Evolutionary conservation across 495 filamentous ascomycete species (phyloP), one percentile per base, ranked within the genome.

Genomic region (Penicillium antarcticum): DNA sequence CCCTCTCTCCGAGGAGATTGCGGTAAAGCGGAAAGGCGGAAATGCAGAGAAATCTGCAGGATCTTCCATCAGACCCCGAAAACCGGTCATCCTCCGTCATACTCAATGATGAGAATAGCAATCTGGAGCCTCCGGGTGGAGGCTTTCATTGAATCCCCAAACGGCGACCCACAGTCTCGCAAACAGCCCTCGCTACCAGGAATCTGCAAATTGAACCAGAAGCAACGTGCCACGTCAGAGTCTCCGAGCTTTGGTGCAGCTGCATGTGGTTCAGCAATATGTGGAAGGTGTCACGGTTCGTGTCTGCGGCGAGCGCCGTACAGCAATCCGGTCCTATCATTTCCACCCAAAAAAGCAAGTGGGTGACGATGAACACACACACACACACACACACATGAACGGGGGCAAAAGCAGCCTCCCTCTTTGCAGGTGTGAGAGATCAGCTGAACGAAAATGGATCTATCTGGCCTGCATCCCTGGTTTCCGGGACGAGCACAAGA

Each of bases 141-240:
- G 26, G 47, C 42, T 31, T 52, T 42, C 31, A 29, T 21, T 9
- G 18, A 33, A 49, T 45, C 45, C 51, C 53, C 48, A 59, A 46
- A 59, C 53, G 60, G 61, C 53, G 51, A 63, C 64, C 55, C 57
- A 62, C 55, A 53, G 53, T 53, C 42, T 64, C 42, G 51, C 26
- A 59, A 53, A 49, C 67, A 67, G 63, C 57, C 59, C 45, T 55
- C 60, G 45, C 45, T 65, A 55, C 58, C 49, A 57, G 53, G 51
- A 68, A 54, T 63, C 56, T 43, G 61, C 19, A 45, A 45, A 52
- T 26, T 56, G 53, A 58, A 55, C 73, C 72, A 74, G 67, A 72
- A 64, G 61, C 53, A 63, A 62, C 46, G 44, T 66, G 73, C 73
- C 73, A 77, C 73, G 73, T 77, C 73, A 77, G 70, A 74, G 66